A percentile compares a stretch with the other conserved stretches of the same genome.
Evolutionary conservation across 192 early-diverging fungal genomes (phyloP).

Genomic region (Globomyces pollinis-pini): DNA sequence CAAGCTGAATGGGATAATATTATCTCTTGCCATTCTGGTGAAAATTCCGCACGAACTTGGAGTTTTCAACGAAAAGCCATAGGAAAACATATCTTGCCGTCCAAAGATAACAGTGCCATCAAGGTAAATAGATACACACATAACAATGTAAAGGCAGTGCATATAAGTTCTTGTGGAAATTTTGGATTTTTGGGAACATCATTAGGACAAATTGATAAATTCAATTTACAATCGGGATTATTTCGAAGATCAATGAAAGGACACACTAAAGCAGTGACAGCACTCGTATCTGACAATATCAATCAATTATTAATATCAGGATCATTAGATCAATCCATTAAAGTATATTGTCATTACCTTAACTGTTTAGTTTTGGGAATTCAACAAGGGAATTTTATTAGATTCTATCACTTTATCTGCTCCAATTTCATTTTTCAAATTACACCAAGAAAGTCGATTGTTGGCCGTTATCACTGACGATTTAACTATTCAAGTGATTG

Average conservation of each 20-base stretch:
- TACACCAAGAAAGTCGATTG: conserved; percentile 67
- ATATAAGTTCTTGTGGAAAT: conserved; percentile 84
- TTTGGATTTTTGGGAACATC: conserved; percentile 82
- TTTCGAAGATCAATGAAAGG: conserved; percentile 61
- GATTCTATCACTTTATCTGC: conserved; percentile 60
- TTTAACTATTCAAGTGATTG: conserved; percentile 77
- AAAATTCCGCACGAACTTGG: conserved; percentile 70
- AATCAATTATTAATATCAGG: conserved; percentile 67
- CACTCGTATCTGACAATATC: conserved; percentile 64
- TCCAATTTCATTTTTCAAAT: conserved; percentile 51
- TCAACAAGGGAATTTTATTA: conserved; percentile 55
- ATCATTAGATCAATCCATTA: conserved; percentile 74
- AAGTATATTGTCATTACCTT: conserved; percentile 34
- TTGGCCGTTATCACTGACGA: conserved; percentile 83
- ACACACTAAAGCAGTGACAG: conserved; percentile 71
- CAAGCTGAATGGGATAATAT: conserved; percentile 88
- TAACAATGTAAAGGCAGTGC: conserved; percentile 47
- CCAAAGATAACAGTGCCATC: conserved; percentile 53
- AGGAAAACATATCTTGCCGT: conserved; percentile 58
- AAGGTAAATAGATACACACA: no score
- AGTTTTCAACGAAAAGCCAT: conserved; percentile 67
- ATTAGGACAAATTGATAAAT: conserved; percentile 74
- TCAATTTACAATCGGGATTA: conserved; percentile 92
- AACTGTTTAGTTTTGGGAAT: conserved; percentile 69
- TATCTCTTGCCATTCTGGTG: conserved; percentile 77